These are phyloP conservation scores for Rhododendron ferrugineum DNA, from an alignment of 148 eudicot species.

Conservation along the genomic window DNA sequence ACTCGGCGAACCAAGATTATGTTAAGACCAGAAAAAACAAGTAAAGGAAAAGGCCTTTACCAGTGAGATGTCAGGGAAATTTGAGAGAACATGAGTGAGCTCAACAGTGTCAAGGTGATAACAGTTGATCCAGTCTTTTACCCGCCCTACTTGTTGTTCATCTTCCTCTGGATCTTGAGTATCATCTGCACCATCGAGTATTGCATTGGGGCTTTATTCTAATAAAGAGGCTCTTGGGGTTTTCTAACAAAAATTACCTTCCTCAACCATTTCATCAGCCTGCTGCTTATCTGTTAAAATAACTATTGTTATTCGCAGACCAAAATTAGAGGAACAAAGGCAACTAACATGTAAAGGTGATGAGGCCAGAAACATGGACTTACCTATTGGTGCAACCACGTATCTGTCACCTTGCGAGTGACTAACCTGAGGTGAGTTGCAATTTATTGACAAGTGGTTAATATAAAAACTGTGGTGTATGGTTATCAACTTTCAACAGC, in stretches of 20 bases:
- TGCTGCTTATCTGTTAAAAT: conserved; percentile 36
- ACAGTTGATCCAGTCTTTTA: conserved; percentile 79
- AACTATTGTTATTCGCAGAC: not conserved
- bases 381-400: conserved; percentile 69
- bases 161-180: conserved; percentile 89
- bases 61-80: conserved; percentile 78
- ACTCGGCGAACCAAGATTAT: not conserved
- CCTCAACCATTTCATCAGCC: conserved; percentile 30
- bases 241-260: conserved; percentile 29
- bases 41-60: conserved; percentile 31
- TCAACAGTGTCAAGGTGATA: conserved; percentile 55
- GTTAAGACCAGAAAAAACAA: not conserved
- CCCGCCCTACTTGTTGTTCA: conserved; percentile 65
- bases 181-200: conserved; percentile 43
- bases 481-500: not conserved
- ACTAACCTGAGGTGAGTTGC: conserved; percentile 41
- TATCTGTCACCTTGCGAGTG: conserved; percentile 55
- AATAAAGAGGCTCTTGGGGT: not conserved
- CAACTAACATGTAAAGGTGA: not conserved
- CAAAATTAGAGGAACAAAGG: not conserved
- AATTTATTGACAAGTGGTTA: not conserved
- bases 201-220: not conserved
- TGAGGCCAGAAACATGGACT: conserved; percentile 4
- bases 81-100: conserved; percentile 61
- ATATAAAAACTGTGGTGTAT: not conserved